Evolutionary conservation across 1,284 basidiomycete species (phyloP).

Genomic region (Pisolithus thermaeus): DNA sequence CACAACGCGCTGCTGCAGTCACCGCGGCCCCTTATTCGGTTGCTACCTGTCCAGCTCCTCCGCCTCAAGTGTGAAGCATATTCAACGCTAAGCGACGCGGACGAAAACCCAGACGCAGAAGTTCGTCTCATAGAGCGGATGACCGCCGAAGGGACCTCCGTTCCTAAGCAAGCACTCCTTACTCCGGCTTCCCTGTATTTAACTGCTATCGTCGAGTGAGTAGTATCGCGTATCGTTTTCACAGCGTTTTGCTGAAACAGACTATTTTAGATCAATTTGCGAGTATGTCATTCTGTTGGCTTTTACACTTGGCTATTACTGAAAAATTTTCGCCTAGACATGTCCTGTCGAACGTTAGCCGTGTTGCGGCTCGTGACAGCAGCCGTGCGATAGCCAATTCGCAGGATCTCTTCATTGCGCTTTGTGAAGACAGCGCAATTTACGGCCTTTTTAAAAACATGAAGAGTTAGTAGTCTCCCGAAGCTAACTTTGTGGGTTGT

Average conservation of each 20-base stretch:
- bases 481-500: not conserved
- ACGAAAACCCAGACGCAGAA: conserved; percentile 68
- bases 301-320: not conserved
- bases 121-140: conserved; percentile 54
- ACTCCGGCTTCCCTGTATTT: conserved; percentile 83
- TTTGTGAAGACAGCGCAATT: conserved; percentile 83
- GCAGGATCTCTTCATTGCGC: conserved; percentile 77
- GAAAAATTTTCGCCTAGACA: conserved; percentile 46
- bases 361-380: conserved; percentile 80
- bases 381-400: conserved; percentile 69
- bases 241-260: conserved; percentile 18
- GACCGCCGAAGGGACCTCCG: conserved; percentile 35
- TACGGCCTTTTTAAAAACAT: conserved; percentile 82
- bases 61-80: conserved; percentile 81
- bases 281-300: conserved; percentile 51
- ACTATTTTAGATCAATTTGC: conserved; percentile 62
- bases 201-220: conserved; percentile 90
- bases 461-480: conserved; percentile 52
- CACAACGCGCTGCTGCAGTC: no score
- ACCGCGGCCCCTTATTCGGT: not conserved
- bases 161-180: conserved; percentile 56
- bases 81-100: conserved; percentile 76
- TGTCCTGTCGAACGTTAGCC: conserved; percentile 74
- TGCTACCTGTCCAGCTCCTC: conserved; percentile 46
- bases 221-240: conserved; percentile 19